Base-by-base conservation (phyloP, 148 eudicot genomes). In the Polygonum aviculare region DNA sequence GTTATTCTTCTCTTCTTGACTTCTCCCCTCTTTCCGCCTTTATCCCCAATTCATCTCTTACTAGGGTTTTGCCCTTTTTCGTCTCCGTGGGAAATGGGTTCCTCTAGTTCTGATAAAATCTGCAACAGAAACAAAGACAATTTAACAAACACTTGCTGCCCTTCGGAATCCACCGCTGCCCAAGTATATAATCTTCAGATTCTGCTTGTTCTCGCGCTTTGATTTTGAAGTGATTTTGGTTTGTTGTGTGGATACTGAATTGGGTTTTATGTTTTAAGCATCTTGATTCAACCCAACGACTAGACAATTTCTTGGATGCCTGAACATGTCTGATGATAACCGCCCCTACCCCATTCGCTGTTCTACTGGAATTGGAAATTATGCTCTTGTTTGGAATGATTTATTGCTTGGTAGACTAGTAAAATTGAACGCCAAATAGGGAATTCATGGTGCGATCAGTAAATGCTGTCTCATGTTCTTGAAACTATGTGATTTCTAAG, bases 141-240 rank as follows among this genome's bases (percentile, higher is more conserved):
- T 14, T 50, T 50, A 50, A 50, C n/a, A 70, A 70, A 15, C 48
- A 18, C 73, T 15, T 12, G 49, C 7, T 75, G 78, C 62, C 71
- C 82, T n/a, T 77, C 82, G 31, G 75, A 79, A 77, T 75, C 85
- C 7, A 50, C 80, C 4, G 74, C 69, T 80, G 36, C 80, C 38
- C 85, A 83, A 80, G 82, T 83, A 80, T 47, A 60, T 31, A 60
- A 60, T 60, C 38, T 16, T 26, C 69, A 26, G 38, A 60, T 31
- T 31, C 1, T 3, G 8, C 31, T 22, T 21, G 12, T 2, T 22
- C 10, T 57, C 8, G 33, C 38, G 26, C 1, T 60, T 26, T 60
- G 12, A 12, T 60, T 7, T 22, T 19, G 63, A 21, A 57, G 26
- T 57, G 7, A 22, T 60, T 31, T 60, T 31, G 38, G 69, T 22